These are phyloP conservation scores for Entonaema liquescens DNA, from an alignment of 495 filamentous ascomycete genomes.

Conservation along the genomic window DNA sequence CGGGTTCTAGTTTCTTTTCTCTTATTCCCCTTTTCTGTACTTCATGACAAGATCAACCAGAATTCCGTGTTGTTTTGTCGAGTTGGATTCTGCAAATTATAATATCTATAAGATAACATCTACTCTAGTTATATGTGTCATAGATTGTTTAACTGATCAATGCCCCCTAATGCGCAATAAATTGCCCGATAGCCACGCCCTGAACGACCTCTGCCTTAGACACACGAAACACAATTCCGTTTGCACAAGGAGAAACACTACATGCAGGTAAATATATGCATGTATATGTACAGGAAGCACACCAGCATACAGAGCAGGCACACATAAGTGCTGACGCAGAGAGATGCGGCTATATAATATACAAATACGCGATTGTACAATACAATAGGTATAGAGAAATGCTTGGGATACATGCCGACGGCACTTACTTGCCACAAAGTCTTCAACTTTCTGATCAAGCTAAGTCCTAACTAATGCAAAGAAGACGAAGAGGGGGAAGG, in stretches of 20 bases:
- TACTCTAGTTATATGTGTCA: constrained; percentile 2
- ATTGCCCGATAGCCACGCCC: constrained; percentile 37
- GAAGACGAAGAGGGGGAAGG: background rate
- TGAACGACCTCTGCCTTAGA: constrained; percentile 24
- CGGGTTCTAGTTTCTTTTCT: background rate
- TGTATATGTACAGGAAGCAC: constrained; percentile 35
- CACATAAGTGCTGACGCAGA: constrained; percentile 39
- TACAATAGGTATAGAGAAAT: constrained; percentile 1
- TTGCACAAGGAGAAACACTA: constrained; percentile 44
- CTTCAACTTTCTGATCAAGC: background rate
- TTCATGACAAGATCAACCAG: background rate
- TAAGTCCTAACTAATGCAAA: background rate
- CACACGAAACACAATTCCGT: constrained; percentile 40
- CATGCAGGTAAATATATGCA: constrained; percentile 36
- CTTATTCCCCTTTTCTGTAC: background rate
- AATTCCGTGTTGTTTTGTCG: background rate
- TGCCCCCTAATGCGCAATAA: constrained; percentile 31
- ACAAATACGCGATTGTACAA: constrained; percentile 26
- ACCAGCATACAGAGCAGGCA: constrained; percentile 27
- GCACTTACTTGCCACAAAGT: constrained; percentile 4
- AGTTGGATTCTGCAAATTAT: background rate
- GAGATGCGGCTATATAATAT: constrained; percentile 41
- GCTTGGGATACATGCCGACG: constrained; percentile 13
- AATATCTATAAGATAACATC: background rate
- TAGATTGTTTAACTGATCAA: background rate